phyloP scores from a whole-genome alignment of 495 filamentous ascomycete species.

The Tuber calosporum region DNA sequence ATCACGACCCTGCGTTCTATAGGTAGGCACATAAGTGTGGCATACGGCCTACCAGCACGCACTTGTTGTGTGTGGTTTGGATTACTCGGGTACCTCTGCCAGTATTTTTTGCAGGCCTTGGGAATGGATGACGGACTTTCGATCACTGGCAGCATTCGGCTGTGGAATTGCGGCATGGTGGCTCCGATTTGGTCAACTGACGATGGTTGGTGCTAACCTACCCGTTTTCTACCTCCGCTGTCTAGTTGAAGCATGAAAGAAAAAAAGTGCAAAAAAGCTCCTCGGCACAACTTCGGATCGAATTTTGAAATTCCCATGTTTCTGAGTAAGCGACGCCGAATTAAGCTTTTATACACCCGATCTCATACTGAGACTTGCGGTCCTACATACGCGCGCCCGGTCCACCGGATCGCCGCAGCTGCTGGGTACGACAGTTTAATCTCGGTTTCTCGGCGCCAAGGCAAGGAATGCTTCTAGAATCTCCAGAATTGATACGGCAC shows the following conservation, averaged over 20 bases:
- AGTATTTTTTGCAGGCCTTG: no score
- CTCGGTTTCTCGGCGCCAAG: neutral
- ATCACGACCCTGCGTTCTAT: neutral
- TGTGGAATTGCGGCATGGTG: neutral
- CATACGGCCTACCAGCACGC: no score
- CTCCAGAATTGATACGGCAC: neutral
- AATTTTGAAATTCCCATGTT: neutral
- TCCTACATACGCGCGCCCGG: neutral
- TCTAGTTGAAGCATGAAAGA: neutral
- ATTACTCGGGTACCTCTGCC: neutral
- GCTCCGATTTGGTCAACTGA: neutral
- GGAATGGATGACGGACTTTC: no score
- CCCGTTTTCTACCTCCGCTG: neutral
- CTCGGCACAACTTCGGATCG: neutral
- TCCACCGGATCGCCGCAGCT: neutral
- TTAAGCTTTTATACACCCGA: neutral
- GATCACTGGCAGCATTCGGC: neutral
- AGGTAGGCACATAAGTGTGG: neutral
- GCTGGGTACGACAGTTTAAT: neutral
- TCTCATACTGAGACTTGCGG: neutral
- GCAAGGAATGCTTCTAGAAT: neutral
- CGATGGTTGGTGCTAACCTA: neutral
- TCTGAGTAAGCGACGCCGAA: neutral
- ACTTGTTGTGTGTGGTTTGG: no score
- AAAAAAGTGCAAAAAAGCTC: neutral